Base-by-base conservation (phyloP, 345 rosid species). In the Murraya paniculata region DNA sequence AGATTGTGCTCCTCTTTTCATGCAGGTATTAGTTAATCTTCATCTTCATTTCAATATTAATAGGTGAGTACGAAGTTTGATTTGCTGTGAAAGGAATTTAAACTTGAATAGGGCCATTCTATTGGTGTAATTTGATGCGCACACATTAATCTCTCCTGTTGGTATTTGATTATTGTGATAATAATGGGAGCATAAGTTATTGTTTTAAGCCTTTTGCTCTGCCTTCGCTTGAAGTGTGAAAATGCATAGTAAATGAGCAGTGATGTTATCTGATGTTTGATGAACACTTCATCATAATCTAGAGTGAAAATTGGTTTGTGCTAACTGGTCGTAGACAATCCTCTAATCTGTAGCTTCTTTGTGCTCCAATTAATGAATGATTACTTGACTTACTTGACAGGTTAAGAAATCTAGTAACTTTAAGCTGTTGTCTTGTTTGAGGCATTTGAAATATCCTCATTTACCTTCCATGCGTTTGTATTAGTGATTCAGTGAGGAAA, bases 1-100 rank as follows among this genome's bases (percentile, higher is more conserved):
- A 28, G 97, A 94, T 79, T 90, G 97, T 85, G 97, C 94, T 75
- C 91, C 94, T 68, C 92, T 92, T 61, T 96, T 96, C 86, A 78
- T 94, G 88, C 92, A 91, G 97, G 99, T 91, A 83, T 78, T 9
- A 28, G 14, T 74, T 74, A 30, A 58, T 39, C 33, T 59, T 25
- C 18, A 1, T 25, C 58, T 11, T 56, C 48, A 56, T 57, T 72
- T 71, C 7, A n/a, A 53, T 71, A 22, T 33, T 72, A 55, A 38
- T 73, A 28, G 58, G 74, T 25, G 25, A 22, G 53, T 58, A 25
- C 19, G 7, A n/a, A 64, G 6, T 2, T 35, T 21, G 48, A 30
- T 28, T 64, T 64, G 60, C 58, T 11, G 22, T 30, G 13, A 41
- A 30, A 39, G 45, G 61, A 64, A 64, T 64, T 45, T 64, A 41